Evolutionary conservation across 257 asterid genomes (phyloP).

Genomic region (Solanum clarkiae): DNA sequence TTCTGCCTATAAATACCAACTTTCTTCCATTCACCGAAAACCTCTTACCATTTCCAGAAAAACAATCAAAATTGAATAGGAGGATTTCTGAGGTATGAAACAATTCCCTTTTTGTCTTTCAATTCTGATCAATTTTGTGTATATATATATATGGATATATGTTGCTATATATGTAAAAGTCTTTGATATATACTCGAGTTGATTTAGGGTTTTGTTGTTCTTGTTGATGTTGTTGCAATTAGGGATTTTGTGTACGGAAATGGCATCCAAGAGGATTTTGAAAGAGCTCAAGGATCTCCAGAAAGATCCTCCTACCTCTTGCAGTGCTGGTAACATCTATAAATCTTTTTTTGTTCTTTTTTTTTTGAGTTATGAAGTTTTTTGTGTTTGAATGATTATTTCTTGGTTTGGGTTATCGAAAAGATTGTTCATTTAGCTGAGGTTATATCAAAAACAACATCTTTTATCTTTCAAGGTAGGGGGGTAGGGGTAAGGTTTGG

Average conservation of each 20-base stretch:
- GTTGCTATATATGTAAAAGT: not conserved
- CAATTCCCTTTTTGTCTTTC: not conserved
- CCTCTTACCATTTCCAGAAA: not conserved
- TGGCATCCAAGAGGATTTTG: constrained; percentile 26
- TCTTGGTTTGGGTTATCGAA: not conserved
- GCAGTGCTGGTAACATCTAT: constrained; percentile 20
- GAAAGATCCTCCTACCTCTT: constrained; percentile 31
- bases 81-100: constrained; percentile 3
- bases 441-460: not conserved
- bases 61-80: not conserved
- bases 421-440: not conserved
- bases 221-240: not conserved
- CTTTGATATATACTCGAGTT: not conserved
- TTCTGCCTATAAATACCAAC: not conserved
- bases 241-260: not conserved
- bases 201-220: constrained; percentile 6
- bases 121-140: not conserved
- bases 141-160: not conserved
- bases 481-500: not conserved
- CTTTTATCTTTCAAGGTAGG: not conserved
- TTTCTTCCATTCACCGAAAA: not conserved
- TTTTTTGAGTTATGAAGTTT: not conserved
- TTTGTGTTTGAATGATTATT: not conserved
- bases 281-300: constrained; percentile 32
- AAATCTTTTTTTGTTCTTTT: not conserved